Base-by-base conservation (phyloP, 768 basidiomycete species). In the Tulasnella sp. region DNA sequence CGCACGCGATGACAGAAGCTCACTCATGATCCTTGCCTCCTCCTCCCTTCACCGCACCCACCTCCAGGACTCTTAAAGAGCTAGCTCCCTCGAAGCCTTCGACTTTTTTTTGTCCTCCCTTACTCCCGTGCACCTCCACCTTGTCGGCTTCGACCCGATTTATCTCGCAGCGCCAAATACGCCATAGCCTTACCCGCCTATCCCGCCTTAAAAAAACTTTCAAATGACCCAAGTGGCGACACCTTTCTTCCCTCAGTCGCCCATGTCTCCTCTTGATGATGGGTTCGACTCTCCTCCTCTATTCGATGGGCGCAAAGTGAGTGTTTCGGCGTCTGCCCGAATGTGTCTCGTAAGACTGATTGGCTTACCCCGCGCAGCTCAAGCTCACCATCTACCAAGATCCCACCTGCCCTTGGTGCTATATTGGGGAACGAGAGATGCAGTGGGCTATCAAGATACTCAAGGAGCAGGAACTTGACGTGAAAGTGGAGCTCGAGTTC, bases 401-500 rank as follows among this genome's bases (percentile, higher is more conserved):
- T 42, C 76, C 70, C 18, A 77, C 32, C 67, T 77, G 76, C 32
- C 61, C 67, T 6, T 77, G 76, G 61, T 87, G 86, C 82, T 86
- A 84, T 82, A 84, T 86, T 79, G 85, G 84, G 46, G 82, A 84
- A 78, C 82, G 82, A 75, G 86, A 86, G 79, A 82, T 87, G 77
- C 81, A 85, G 79, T 80, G 78, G 37, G 86, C 86, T 51, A 83
- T 87, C 55, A 81, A 84, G 23, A 61, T 82, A 39, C 70, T 80
- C 20, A 73, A 79, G 5, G 76, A 82, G 18, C 57, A 39, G 37
- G 74, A 75, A 35, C 9, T 37, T 7, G 74, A 75, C 23, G 57
- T 83, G 74, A 81, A 81, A 42, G 85, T 88, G 81, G 83, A 86
- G 51, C 81, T 87, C 80, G 86, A 88, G 80, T 86, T 87, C 82